Percentiles rank a stretch among this genome's conserved stretches.
These are phyloP conservation scores for Fusarium drepaniforme DNA, from an alignment of 2,329 filamentous ascomycete genomes.

Conservation along the genomic window DNA sequence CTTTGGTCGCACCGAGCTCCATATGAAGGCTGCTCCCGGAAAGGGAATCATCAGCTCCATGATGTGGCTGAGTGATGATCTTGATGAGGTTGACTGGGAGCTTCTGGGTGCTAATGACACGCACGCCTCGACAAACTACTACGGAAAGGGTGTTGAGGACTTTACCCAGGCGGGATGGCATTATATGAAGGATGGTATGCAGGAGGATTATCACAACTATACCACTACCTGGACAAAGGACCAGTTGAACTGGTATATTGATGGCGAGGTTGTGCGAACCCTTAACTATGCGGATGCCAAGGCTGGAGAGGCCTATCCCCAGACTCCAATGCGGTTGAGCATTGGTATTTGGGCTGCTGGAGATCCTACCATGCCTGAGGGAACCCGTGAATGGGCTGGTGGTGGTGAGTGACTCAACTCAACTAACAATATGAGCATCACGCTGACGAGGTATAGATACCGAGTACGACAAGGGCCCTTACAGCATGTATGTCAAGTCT, in stretches of 20 bases:
- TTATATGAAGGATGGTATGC: constrained; percentile 64
- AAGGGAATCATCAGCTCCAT: constrained; percentile 84
- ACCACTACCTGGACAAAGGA: constrained; percentile 80
- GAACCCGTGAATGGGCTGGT: constrained; percentile 78
- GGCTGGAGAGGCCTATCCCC: constrained; percentile 75
- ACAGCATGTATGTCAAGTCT: constrained; percentile 79
- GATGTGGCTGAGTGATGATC: constrained; percentile 84
- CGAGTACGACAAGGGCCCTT: constrained; percentile 75
- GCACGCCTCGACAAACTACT: constrained; percentile 80
- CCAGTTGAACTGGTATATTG: constrained; percentile 76
- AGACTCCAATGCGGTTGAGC: constrained; percentile 80
- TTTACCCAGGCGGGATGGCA: constrained; percentile 73
- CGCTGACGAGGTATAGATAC: constrained; percentile 54
- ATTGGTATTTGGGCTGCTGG: constrained; percentile 76
- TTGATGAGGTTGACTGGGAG: constrained; percentile 92
- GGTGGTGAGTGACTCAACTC: constrained; percentile 52
- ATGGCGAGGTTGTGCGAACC: constrained; percentile 74
- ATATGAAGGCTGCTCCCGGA: constrained; percentile 81
- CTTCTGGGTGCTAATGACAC: constrained; percentile 77
- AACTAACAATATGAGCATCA: rapidly evolving
- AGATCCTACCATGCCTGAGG: constrained; percentile 64
- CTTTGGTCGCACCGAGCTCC: constrained; percentile 83
- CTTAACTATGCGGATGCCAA: constrained; percentile 72
- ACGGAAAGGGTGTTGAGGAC: constrained; percentile 78
- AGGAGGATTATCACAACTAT: constrained; percentile 79